These are phyloP conservation scores for Hibiscus trionum DNA, from an alignment of 345 rosid genomes.

Conservation along the genomic window DNA sequence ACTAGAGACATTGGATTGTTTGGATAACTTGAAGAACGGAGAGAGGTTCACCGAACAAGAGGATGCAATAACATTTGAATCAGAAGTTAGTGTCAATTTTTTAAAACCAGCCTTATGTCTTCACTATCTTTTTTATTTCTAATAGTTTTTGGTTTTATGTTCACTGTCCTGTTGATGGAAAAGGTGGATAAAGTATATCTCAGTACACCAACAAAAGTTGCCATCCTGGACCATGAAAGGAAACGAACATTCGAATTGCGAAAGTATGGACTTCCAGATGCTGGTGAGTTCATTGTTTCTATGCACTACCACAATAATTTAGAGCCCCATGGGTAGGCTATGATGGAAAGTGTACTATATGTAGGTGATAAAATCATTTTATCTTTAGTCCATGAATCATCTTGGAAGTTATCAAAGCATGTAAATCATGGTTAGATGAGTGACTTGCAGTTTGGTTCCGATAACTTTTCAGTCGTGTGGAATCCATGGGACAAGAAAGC, in stretches of 20 bases:
- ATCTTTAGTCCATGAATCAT: no score
- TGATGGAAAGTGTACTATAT: no score
- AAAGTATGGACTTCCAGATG: constrained; percentile 74
- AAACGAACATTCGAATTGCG: constrained; percentile 58
- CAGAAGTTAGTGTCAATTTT: constrained; percentile 50
- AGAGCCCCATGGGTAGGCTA: no score
- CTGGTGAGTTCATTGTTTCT: constrained; percentile 37
- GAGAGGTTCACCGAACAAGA: constrained; percentile 92
- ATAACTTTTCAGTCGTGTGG: constrained; percentile 28
- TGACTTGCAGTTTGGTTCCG: not conserved
- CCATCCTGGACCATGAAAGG: constrained; percentile 68
- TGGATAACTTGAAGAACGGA: constrained; percentile 48
- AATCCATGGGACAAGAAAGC: constrained; percentile 46
- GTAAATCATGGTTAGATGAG: not conserved
- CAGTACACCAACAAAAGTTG: constrained; percentile 47
- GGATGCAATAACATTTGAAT: constrained; percentile 75
- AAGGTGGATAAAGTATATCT: constrained; percentile 83
- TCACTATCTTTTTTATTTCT: not conserved
- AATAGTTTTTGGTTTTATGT: not conserved
- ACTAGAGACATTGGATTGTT: constrained; percentile 87
- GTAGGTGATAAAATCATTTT: no score
- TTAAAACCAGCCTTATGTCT: not conserved
- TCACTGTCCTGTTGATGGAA: not conserved
- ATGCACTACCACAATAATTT: not conserved
- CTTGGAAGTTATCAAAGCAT: not conserved